Conservation (phyloP, 805 yeast genomes). For the Tetrapisispora phaffii region DNA sequence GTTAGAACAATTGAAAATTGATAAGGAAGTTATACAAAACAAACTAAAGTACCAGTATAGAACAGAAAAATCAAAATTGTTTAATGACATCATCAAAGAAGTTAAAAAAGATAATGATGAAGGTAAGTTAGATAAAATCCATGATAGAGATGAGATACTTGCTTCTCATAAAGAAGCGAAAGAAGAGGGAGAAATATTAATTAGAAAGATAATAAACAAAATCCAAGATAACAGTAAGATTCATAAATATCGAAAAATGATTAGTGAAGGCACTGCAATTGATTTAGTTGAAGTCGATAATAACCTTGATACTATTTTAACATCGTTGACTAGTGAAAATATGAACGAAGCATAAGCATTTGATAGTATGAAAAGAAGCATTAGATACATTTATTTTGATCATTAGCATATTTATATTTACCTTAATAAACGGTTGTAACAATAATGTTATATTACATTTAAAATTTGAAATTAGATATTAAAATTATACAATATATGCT, state of each 20-base stretch:
- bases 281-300: constrained; percentile 58
- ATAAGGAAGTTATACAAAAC: constrained; percentile 14
- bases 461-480: not conserved
- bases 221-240: constrained; percentile 41
- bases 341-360: not conserved
- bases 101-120: constrained; percentile 6
- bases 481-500: not conserved
- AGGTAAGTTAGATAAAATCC: constrained; percentile 6
- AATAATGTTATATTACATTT: not conserved
- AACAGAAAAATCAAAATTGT: constrained; percentile 22
- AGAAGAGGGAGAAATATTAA: constrained; percentile 30
- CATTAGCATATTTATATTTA: not conserved
- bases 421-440: constrained; percentile 2
- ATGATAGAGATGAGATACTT: constrained; percentile 17
- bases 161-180: constrained; percentile 36
- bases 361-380: not conserved
- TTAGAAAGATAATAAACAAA: constrained; percentile 29
- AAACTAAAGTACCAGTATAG: constrained; percentile 21
- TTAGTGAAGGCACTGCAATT: constrained; percentile 60
- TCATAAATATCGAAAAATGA: constrained; percentile 57
- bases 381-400: not conserved
- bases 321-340: constrained; percentile 12
- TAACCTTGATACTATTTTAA: constrained; percentile 49
- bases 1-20: constrained; percentile 4
- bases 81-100: constrained; percentile 8